These are phyloP conservation scores for Ophiostoma perfectum DNA, from an alignment of 2,329 filamentous ascomycete genomes.

Conservation along the genomic window DNA sequence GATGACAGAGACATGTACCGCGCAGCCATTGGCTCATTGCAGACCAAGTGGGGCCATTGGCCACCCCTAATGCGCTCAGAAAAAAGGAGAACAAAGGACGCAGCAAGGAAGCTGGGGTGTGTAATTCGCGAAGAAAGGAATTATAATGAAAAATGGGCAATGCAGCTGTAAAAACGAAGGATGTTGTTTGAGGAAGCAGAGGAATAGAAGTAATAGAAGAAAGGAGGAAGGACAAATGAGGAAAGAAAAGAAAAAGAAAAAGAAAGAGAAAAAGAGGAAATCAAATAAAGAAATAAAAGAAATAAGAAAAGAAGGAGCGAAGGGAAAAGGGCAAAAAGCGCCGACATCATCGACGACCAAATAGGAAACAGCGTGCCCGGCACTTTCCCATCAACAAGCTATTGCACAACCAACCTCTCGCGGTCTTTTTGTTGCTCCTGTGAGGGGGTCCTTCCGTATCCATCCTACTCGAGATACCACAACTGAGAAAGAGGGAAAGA, in stretches of 20 bases:
- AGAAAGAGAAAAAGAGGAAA: neutral
- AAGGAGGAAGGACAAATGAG: neutral
- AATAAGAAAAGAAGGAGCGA: neutral
- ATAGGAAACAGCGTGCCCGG: slow-evolving; percentile 9
- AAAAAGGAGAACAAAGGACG: slow-evolving; percentile 7
- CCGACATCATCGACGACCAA: neutral
- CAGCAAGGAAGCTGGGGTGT: neutral
- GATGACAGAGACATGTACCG: neutral
- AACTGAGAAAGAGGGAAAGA: neutral
- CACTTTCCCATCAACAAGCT: neutral
- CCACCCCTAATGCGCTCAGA: slow-evolving; percentile 3
- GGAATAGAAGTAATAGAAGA: neutral
- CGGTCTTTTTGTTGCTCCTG: neutral
- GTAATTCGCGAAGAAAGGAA: too few relatives aligned
- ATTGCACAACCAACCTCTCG: neutral
- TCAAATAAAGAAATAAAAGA: neutral
- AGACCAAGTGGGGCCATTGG: neutral
- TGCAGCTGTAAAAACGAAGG: neutral
- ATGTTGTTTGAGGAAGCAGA: too few relatives aligned
- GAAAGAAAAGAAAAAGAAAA: neutral
- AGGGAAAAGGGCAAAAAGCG: neutral
- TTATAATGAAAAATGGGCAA: neutral
- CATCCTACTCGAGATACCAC: neutral
- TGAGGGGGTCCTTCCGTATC: neutral
- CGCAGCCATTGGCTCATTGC: neutral